Percentiles rank a stretch among this genome's conserved stretches.
These are phyloP conservation scores for Nothophaeocryptopus gaeumannii DNA, from an alignment of 2,329 filamentous ascomycete species.

Conservation along the genomic window DNA sequence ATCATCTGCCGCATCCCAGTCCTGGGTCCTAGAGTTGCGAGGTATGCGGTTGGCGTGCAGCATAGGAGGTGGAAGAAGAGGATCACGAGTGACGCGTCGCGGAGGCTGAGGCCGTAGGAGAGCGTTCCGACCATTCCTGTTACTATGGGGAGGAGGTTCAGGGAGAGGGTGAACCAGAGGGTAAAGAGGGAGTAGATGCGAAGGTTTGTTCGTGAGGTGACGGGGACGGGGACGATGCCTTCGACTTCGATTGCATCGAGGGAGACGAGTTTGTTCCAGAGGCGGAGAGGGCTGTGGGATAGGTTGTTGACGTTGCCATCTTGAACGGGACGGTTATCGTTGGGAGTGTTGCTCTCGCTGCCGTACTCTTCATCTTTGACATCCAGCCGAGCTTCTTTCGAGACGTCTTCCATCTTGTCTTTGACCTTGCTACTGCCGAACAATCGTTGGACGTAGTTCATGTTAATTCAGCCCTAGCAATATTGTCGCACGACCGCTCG, in stretches of 20 bases:
- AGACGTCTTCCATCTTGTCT: too few relatives aligned
- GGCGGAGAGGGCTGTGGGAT: not conserved
- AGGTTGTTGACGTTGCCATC: too few relatives aligned
- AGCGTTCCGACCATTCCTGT: slow-evolving; percentile 63
- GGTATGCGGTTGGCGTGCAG: slow-evolving; percentile 54
- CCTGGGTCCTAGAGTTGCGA: slow-evolving; percentile 58
- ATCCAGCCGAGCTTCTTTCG: too few relatives aligned
- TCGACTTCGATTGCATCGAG: slow-evolving; percentile 11
- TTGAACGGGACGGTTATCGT: too few relatives aligned
- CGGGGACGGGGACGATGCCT: slow-evolving; percentile 56
- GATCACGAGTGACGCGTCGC: slow-evolving; percentile 58
- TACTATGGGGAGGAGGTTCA: slow-evolving; percentile 59
- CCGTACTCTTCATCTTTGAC: too few relatives aligned
- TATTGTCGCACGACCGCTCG: too few relatives aligned
- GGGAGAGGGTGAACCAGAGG: slow-evolving; percentile 58
- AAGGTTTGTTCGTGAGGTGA: slow-evolving; percentile 54
- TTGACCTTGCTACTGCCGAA: too few relatives aligned
- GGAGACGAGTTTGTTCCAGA: slow-evolving; percentile 9
- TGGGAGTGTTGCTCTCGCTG: too few relatives aligned
- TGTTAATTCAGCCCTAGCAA: too few relatives aligned
- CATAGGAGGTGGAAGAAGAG: slow-evolving; percentile 62
- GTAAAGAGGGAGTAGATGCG: slow-evolving; percentile 58
- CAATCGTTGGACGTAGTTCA: too few relatives aligned
- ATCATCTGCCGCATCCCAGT: slow-evolving; percentile 66
- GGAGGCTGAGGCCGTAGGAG: slow-evolving; percentile 54